Percentiles rank a stretch among this genome's conserved stretches.
Conservation (phyloP, 805 yeast genomes). For the Sugiyamaella valdiviana region DNA sequence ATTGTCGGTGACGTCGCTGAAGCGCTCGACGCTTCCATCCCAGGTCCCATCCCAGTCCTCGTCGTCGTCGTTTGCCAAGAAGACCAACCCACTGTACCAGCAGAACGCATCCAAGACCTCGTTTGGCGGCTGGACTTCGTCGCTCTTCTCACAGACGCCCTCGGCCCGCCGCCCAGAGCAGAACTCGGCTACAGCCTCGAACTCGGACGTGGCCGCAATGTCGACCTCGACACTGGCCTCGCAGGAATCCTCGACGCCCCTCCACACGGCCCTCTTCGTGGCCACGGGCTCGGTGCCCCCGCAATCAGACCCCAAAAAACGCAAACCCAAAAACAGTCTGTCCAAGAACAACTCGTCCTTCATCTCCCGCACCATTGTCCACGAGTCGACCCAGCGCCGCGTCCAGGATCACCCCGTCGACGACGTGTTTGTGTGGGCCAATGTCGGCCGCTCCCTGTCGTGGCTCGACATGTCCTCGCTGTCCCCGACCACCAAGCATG, state of each 20-base stretch:
- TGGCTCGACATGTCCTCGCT: conserved; percentile 28
- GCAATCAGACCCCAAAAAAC: conserved; percentile 7
- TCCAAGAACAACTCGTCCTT: conserved; percentile 36
- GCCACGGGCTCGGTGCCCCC: neutral
- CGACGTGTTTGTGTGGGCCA: conserved; percentile 30
- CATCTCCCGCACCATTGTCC: conserved; percentile 32
- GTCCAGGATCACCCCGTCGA: conserved; percentile 26
- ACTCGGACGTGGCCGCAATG: neutral
- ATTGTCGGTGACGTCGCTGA: conserved; percentile 9
- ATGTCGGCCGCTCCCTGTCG: conserved; percentile 32
- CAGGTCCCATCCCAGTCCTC: conserved; percentile 11
- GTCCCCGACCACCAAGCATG: conserved; percentile 23
- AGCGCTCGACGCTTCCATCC: neutral
- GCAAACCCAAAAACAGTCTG: conserved; percentile 32
- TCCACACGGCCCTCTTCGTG: neutral
- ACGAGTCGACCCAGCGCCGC: conserved; percentile 31
- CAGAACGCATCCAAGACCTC: conserved; percentile 9
- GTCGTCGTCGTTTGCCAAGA: conserved; percentile 13
- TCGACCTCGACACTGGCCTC: conserved; percentile 1
- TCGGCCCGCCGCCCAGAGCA: conserved; percentile 1
- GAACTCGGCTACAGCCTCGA: neutral
- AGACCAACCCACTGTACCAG: conserved; percentile 2
- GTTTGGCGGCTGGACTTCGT: conserved; percentile 16
- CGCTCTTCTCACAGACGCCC: conserved; percentile 12
- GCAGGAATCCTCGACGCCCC: conserved; percentile 6